A percentile compares a stretch with the other conserved stretches of the same genome.
These are phyloP conservation scores for Chlorella sp. DNA, from an alignment of 139 green algal genomes.

Conservation along the genomic window DNA sequence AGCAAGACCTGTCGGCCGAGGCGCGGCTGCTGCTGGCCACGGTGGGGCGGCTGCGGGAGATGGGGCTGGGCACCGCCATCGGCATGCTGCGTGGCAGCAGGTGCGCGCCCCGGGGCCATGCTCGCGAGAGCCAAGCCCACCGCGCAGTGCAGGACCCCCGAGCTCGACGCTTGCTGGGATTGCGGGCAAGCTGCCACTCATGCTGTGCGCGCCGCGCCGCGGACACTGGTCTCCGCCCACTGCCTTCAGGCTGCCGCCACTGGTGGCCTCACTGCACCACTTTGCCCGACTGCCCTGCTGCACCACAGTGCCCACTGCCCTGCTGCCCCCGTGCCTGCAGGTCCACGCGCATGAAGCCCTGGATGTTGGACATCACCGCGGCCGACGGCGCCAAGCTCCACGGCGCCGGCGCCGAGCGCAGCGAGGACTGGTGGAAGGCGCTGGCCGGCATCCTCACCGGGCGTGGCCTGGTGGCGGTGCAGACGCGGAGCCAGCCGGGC, in stretches of 20 bases:
- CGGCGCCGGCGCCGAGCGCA: conserved; percentile 40
- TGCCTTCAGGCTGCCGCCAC: neutral
- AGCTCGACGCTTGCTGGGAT: no score
- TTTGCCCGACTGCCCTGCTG: neutral
- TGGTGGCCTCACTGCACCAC: neutral
- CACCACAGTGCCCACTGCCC: neutral
- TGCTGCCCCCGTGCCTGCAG: no score
- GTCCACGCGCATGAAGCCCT: conserved; percentile 36
- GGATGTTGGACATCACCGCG: conserved; percentile 45
- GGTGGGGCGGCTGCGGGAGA: conserved; percentile 17
- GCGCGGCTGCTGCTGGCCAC: conserved; percentile 31
- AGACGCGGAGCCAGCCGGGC: no score
- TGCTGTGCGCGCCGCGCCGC: neutral
- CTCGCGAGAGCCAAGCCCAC: no score
- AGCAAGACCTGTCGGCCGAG: conserved; percentile 20
- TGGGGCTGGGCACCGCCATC: conserved; percentile 27
- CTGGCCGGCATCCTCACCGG: conserved; percentile 29
- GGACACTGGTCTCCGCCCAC: no score
- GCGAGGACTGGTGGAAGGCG: conserved; percentile 63
- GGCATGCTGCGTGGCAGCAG: conserved; percentile 30
- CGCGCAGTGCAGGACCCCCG: no score
- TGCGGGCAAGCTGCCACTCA: neutral
- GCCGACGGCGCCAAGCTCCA: conserved; percentile 40
- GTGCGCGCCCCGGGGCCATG: neutral
- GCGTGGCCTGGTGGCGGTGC: neutral